Evolutionary conservation across 345 rosid genomes (phyloP).

Genomic region (Draba incana): DNA sequence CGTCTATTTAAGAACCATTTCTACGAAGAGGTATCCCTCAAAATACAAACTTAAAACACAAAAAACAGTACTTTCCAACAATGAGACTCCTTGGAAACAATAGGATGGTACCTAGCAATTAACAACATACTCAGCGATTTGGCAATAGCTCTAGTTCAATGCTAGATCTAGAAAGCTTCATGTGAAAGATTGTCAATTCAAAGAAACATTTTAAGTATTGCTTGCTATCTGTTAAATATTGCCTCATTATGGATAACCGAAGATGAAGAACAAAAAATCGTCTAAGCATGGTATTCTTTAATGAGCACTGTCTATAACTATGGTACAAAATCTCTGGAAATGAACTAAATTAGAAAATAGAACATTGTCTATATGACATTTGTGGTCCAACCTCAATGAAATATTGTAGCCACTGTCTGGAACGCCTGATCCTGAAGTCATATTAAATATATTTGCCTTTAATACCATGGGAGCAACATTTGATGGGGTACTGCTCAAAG

Average conservation of each 20-base stretch:
- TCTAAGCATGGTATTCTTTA: slow-evolving; percentile 7
- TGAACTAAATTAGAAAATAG: slow-evolving; percentile 17
- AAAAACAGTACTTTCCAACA: slow-evolving; percentile 6
- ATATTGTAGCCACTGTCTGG: slow-evolving; percentile 52
- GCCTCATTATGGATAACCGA: not conserved
- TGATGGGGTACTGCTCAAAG: slow-evolving; percentile 69
- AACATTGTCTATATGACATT: slow-evolving; percentile 18
- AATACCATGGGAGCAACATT: slow-evolving; percentile 59
- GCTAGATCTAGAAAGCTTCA: slow-evolving; percentile 7
- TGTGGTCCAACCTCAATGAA: slow-evolving; percentile 60
- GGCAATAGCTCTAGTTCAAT: slow-evolving; percentile 4
- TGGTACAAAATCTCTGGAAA: slow-evolving; percentile 21
- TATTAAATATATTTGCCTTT: slow-evolving; percentile 68
- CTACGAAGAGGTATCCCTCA: not conserved
- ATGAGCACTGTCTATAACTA: slow-evolving; percentile 10
- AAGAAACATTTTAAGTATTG: slow-evolving; percentile 2
- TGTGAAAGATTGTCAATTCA: not conserved
- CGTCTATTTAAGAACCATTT: not conserved
- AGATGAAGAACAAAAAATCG: not conserved
- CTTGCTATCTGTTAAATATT: slow-evolving; percentile 14
- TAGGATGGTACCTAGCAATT: slow-evolving; percentile 15
- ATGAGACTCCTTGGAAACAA: slow-evolving; percentile 12
- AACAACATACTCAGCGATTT: not conserved
- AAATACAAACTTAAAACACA: not conserved
- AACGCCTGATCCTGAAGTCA: slow-evolving; percentile 52